phyloP scores from a whole-genome alignment of 805 yeast species.

The Yarrowia hollandica region DNA sequence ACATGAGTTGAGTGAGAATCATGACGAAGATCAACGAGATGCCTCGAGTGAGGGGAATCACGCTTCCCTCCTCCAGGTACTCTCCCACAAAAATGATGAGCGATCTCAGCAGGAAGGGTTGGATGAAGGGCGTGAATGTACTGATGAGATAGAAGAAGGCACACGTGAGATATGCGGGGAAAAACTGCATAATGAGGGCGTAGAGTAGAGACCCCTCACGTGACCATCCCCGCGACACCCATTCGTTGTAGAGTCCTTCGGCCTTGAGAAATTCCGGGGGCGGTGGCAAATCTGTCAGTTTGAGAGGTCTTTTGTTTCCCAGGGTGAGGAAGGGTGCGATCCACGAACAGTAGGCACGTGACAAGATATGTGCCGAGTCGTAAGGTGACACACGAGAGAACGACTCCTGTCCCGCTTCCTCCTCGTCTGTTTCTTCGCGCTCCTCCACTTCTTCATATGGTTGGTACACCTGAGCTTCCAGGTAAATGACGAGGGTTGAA shows the following conservation, averaged over 20 bases:
- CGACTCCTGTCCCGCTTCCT: background rate
- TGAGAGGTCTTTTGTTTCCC: conserved; percentile 2
- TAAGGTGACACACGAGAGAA: background rate
- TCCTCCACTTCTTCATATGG: background rate
- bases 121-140: conserved; percentile 47
- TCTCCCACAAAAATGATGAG: conserved; percentile 51
- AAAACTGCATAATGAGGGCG: conserved; percentile 44
- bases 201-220: conserved; percentile 30
- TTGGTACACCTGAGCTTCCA: conserved; percentile 40
- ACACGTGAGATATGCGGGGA: conserved; percentile 45
- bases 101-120: conserved; percentile 46
- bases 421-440: too few relatives aligned
- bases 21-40: conserved; percentile 70
- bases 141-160: conserved; percentile 49
- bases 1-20: conserved; percentile 70
- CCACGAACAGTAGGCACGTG: conserved; percentile 22
- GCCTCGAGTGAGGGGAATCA: conserved; percentile 65
- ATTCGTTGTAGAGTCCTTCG: conserved; percentile 42
- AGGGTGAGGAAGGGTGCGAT: background rate
- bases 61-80: conserved; percentile 43
- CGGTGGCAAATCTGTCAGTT: conserved; percentile 5
- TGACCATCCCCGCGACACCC: conserved; percentile 29
- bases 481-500: conserved; percentile 14
- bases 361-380: conserved; percentile 16
- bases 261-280: conserved; percentile 39